Conservation (phyloP, 306 rosid species). For the Casuarina equisetifolia region DNA sequence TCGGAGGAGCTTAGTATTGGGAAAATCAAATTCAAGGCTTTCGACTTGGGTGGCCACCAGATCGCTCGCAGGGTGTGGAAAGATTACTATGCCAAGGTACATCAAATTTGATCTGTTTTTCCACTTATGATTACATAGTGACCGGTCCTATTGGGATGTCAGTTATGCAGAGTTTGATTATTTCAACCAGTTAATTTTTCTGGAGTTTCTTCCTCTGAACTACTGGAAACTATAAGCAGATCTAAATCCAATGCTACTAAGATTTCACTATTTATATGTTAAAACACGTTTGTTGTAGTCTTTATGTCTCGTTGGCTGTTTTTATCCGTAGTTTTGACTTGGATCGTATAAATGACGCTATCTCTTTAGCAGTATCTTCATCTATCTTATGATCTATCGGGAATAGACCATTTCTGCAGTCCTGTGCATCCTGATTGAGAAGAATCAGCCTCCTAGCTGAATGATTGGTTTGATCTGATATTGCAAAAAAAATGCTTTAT, state of each 20-base stretch:
- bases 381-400: background rate
- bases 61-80: conserved; percentile 91
- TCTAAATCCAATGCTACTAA: background rate
- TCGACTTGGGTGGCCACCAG: conserved; percentile 88
- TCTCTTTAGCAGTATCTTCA: background rate
- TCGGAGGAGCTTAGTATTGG: conserved; percentile 86
- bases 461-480: background rate
- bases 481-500: background rate
- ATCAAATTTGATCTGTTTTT: conserved; percentile 11
- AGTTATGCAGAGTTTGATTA: background rate
- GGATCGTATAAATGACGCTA: background rate
- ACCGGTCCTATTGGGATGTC: background rate
- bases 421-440: background rate
- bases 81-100: conserved; percentile 73
- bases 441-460: background rate
- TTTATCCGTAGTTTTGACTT: background rate
- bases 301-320: background rate
- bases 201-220: background rate
- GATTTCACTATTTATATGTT: background rate
- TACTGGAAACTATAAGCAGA: background rate
- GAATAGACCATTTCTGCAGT: background rate
- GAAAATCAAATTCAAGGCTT: conserved; percentile 76
- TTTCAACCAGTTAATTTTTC: background rate
- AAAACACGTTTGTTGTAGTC: background rate
- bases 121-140: background rate